Evolutionary conservation across 352 stramenopile species (phyloP).

Genomic region (Pythium periplocum): DNA sequence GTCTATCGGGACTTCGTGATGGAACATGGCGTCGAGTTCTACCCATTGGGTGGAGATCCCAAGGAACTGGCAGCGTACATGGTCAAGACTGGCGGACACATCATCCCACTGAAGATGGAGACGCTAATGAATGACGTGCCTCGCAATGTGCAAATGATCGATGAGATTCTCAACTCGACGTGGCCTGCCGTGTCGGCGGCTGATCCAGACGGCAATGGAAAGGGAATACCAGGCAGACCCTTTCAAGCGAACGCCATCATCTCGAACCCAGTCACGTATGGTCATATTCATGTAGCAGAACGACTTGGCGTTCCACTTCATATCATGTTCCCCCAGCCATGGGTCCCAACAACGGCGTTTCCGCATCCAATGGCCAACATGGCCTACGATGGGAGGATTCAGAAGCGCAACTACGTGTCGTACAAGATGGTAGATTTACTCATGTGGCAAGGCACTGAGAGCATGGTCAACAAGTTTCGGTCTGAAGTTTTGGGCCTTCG

Average conservation of each 20-base stretch:
- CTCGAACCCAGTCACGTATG: constrained; percentile 91
- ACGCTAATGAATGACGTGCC: constrained; percentile 56
- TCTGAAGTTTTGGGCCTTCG: constrained; percentile 40
- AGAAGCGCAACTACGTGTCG: constrained; percentile 72
- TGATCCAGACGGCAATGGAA: constrained; percentile 65
- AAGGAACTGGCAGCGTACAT: constrained; percentile 88
- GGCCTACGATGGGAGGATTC: constrained; percentile 57
- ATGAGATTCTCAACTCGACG: constrained; percentile 83
- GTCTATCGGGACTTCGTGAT: constrained; percentile 85
- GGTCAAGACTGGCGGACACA: constrained; percentile 80
- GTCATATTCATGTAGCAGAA: constrained; percentile 91
- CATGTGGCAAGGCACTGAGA: constrained; percentile 60
- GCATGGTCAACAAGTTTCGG: constrained; percentile 85
- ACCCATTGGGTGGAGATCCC: constrained; percentile 65
- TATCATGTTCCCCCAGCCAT: constrained; percentile 93
- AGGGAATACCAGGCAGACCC: constrained; percentile 30
- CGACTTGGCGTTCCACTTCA: constrained; percentile 89
- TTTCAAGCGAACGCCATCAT: constrained; percentile 92
- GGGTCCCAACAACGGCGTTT: constrained; percentile 82
- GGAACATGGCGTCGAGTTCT: constrained; percentile 73
- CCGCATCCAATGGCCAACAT: constrained; percentile 87
- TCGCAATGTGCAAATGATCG: constrained; percentile 87
- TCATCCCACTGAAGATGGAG: constrained; percentile 68
- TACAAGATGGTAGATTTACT: constrained; percentile 88
- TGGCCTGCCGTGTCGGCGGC: constrained; percentile 43